phyloP scores from a whole-genome alignment of 2,329 filamentous ascomycete species.

The Aureobasidium sp. region DNA sequence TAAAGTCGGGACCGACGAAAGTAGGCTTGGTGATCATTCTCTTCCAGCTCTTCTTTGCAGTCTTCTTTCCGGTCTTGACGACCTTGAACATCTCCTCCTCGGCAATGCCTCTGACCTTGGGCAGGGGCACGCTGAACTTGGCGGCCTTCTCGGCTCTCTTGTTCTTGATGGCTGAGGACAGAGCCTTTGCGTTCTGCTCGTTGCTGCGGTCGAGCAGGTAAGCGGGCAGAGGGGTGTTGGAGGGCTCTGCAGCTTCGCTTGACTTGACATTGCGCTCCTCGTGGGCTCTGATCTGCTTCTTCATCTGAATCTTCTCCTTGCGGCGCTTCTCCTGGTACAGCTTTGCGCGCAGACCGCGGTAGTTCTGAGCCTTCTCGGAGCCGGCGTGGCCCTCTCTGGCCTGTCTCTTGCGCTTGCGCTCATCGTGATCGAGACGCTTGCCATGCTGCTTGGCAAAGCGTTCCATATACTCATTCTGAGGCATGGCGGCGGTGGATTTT shows the following conservation, averaged over 20 bases:
- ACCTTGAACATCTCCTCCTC: constrained; percentile 98
- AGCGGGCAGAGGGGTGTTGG: constrained; percentile 73
- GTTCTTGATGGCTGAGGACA: constrained; percentile 86
- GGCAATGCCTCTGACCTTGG: constrained; percentile 86
- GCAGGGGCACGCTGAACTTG: constrained; percentile 83
- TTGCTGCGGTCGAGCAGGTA: constrained; percentile 86
- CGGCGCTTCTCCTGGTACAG: constrained; percentile 86
- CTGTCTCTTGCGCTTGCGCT: constrained; percentile 76
- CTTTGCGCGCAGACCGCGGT: constrained; percentile 87
- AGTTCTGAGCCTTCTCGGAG: constrained; percentile 85
- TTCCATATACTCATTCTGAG: constrained; percentile 75
- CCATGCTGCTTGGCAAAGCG: constrained; percentile 60
- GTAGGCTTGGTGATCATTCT: constrained; percentile 65
- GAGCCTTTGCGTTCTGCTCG: constrained; percentile 62
- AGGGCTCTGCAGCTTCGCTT: constrained; percentile 67
- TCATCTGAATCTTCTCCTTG: constrained; percentile 98
- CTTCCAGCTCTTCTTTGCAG: constrained; percentile 74
- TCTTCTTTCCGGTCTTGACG: constrained; percentile 93
- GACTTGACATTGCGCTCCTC: constrained; percentile 96
- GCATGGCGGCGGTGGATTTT: constrained; percentile 41
- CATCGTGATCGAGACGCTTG: constrained; percentile 68
- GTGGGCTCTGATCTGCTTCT: constrained; percentile 87
- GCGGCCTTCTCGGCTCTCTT: constrained; percentile 91
- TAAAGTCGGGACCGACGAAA: constrained; percentile 89
- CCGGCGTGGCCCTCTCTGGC: constrained; percentile 86